phyloP scores from a whole-genome alignment of 495 filamentous ascomycete species.

The Annulohypoxylon bovei region DNA sequence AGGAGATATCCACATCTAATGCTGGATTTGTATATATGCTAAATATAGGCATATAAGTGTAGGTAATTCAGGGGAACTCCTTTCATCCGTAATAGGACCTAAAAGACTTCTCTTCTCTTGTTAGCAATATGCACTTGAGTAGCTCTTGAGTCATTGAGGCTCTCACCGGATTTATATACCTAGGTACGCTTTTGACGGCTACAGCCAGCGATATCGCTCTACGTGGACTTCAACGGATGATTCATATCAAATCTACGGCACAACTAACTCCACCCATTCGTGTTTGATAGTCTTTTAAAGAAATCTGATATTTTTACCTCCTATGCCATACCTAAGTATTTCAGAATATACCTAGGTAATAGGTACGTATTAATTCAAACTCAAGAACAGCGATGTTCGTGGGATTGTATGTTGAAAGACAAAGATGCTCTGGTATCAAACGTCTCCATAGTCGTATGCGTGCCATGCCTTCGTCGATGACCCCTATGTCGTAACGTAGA shows the following conservation, averaged over 20 bases:
- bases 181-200: not conserved
- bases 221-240: not conserved
- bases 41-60: not conserved
- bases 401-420: not conserved
- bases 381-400: not conserved
- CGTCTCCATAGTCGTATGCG: not conserved
- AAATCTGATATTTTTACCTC: not conserved
- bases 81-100: conserved; percentile 1
- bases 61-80: conserved; percentile 1
- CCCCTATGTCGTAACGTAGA: conserved; percentile 7
- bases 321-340: not conserved
- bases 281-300: not conserved
- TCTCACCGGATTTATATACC: not conserved
- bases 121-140: not conserved
- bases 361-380: not conserved
- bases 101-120: not conserved
- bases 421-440: not conserved
- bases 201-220: not conserved
- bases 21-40: not conserved
- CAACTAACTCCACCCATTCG: not conserved
- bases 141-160: not conserved
- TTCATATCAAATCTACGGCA: not conserved
- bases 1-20: not conserved
- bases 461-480: not conserved
- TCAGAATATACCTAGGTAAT: not conserved